These are phyloP conservation scores for Fusarium torulosum DNA, from an alignment of 2,329 filamentous ascomycete genomes.

Conservation along the genomic window DNA sequence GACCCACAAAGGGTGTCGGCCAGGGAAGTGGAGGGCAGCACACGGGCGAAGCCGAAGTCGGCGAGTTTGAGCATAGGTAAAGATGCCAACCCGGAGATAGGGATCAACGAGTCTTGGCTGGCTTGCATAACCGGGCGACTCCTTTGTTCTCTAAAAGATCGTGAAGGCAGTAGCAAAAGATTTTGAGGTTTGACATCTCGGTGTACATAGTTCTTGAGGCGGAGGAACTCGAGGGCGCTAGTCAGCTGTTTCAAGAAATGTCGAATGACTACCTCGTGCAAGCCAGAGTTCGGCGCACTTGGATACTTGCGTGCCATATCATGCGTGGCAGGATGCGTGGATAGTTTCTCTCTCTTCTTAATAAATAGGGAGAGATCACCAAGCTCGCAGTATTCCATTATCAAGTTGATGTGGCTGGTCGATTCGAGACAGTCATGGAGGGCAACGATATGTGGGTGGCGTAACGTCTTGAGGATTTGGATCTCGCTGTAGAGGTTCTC, in stretches of 20 bases:
- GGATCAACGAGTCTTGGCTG: conserved; percentile 83
- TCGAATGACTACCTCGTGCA: conserved; percentile 95
- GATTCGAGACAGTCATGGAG: conserved; percentile 95
- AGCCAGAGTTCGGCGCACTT: conserved; percentile 81
- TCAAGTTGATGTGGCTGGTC: conserved; percentile 88
- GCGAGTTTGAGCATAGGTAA: conserved; percentile 97
- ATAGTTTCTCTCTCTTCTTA: conserved; percentile 88
- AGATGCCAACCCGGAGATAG: conserved; percentile 82
- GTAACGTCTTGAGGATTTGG: conserved; percentile 90
- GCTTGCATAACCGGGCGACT: conserved; percentile 75
- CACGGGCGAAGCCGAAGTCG: conserved; percentile 97
- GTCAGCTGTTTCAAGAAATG: conserved; percentile 96
- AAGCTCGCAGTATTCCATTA: conserved; percentile 98
- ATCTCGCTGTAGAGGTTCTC: conserved; percentile 97
- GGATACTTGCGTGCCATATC: conserved; percentile 97
- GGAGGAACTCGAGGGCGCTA: conserved; percentile 90
- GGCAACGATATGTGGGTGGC: conserved; percentile 96
- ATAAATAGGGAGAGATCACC: conserved; percentile 96
- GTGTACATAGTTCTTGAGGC: conserved; percentile 88
- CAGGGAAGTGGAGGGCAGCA: conserved; percentile 88
- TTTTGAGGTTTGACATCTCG: conserved; percentile 99
- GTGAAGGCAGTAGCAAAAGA: conserved; percentile 86
- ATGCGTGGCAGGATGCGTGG: conserved; percentile 81
- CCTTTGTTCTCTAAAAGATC: conserved; percentile 72
- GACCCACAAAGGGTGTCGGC: conserved; percentile 97